Base-by-base conservation (phyloP, 345 rosid genomes). In the Geranium brycei region DNA sequence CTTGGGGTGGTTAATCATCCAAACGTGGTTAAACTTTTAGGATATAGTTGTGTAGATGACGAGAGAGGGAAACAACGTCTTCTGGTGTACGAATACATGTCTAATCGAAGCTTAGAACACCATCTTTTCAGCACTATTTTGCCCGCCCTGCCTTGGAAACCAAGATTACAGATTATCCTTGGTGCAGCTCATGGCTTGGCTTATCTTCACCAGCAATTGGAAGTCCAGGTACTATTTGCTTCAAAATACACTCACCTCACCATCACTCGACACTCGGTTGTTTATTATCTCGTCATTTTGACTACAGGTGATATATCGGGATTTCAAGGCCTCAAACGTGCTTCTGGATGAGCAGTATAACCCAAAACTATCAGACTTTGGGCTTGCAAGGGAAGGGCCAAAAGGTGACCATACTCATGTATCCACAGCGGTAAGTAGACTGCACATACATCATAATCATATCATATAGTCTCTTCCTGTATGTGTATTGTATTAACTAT, bases 331-430 rank as follows among this genome's bases (percentile, higher is more conserved):
- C 64, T 83, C 99, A 16, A 93, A 93, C 58, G 95, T 93, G 72
- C 91, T 93, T 17, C 68, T 93, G 77, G 88, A 90, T 7, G 77
- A 76, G 59, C 73, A 75, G 28, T 85, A 86, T 12, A 76, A 71
- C 61, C 76, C 95, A 4, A 90, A 93, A 72, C 78, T 93, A 66
- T 93, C 99, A 1, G 99, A 93, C 70, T 93, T 93, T 51, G 99
- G 99, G 56, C 87, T 93, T 68, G 97, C 99, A 19, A 82, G 97
- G 77, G 99, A 88, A 80, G 99, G 99, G 61, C 99, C 99, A 0
- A 68, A 72, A 5, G 99, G 83, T 17, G 83, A 88, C 59, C 77
- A 35, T 15, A 80, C 90, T 75, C 97, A 93, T 61, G 99, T 93
- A 65, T 82, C 99, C 51, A 93, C 97, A 0, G 81, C 78, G 38